Conservation (phyloP, 257 asterid species). For the Nicotiana noctiflora region DNA sequence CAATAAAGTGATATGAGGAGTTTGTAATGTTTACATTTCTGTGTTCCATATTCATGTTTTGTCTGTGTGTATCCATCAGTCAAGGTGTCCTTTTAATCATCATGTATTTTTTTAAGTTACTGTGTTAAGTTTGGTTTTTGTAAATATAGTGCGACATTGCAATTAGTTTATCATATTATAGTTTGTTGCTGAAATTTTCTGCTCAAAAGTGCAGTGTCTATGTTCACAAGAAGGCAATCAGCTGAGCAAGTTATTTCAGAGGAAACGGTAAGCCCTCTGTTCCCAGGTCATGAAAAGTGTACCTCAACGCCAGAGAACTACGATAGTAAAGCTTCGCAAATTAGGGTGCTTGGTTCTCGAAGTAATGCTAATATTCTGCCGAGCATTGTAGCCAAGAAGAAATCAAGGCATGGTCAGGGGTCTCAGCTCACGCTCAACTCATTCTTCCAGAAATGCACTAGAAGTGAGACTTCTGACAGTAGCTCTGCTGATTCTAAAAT, state of each 20-base stretch:
- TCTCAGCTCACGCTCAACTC: conserved; percentile 88
- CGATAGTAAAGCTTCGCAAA: conserved; percentile 23
- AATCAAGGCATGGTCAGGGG: conserved; percentile 45
- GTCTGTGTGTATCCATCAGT: background rate
- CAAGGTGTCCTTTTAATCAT: background rate
- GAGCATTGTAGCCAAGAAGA: conserved; percentile 41
- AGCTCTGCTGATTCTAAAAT: conserved; percentile 28
- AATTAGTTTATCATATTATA: background rate
- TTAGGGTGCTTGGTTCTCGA: conserved; percentile 16
- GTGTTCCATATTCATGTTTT: background rate
- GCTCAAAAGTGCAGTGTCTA: conserved; percentile 50
- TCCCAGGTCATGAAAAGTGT: conserved; percentile 26
- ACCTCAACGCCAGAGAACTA: conserved; percentile 22
- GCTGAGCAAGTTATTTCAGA: conserved; percentile 40
- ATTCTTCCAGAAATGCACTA: conserved; percentile 52
- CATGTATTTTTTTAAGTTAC: background rate
- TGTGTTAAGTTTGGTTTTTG: background rate
- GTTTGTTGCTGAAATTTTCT: conserved; percentile 12
- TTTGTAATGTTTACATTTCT: background rate
- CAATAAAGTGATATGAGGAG: background rate
- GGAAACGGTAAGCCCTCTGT: conserved; percentile 19
- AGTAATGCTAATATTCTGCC: conserved; percentile 25
- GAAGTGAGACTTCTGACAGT: conserved; percentile 18
- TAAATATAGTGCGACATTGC: background rate
- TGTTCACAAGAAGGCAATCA: conserved; percentile 55